Evolutionary conservation across 495 filamentous ascomycete species (phyloP), one percentile per base, ranked within the genome.

Genomic region (Peziza echinospora): DNA sequence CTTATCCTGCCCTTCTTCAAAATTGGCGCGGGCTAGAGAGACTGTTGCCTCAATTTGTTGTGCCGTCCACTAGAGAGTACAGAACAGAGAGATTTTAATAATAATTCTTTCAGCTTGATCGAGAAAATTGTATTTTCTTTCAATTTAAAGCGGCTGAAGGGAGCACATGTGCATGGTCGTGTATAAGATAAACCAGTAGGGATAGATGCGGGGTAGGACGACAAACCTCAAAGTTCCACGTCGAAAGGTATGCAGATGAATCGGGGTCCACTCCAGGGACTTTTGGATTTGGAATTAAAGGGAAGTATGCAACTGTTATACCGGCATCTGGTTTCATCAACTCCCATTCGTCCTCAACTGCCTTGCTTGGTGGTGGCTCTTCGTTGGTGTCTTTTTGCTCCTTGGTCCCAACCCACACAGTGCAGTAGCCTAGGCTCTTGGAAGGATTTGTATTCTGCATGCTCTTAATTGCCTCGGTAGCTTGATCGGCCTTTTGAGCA

Each of bases 401-500:
- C 4, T 69, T 86, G 5, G 74, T 81, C 34, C 89, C 89, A 3
- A 93, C 81, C 89, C 89, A 97, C 49, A 97, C 71, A 25, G 84
- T 94, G 64, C 89, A 96, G 66, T 87, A 92, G 21, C 77, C 75
- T 0, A 94, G 67, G 26, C 83, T 78, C 16, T 66, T 65, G 7
- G 26, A 8, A 8, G 7, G 13, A 37, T 11, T 17, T 37, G 30
- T 2, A 24, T 64, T 72, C 17, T 47, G 42, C 16, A 43, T 16
- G 49, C 46, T 45, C 28, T 44, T 42, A 56, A 52, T 23, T 48
- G 48, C 46, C 22, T 46, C 9, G 7, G 19, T 25, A 4, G n/a
- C 58, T 2, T 60, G 59, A 50, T 69, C 65, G 21, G 71, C 63
- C 49, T 63, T 62, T 56, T 76, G 69, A 8, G 80, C 80, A 24